Evolutionary conservation across 2,329 filamentous ascomycete species (phyloP), one percentile per base, ranked within the genome.

Genomic region (Beauveria brongniartii): DNA sequence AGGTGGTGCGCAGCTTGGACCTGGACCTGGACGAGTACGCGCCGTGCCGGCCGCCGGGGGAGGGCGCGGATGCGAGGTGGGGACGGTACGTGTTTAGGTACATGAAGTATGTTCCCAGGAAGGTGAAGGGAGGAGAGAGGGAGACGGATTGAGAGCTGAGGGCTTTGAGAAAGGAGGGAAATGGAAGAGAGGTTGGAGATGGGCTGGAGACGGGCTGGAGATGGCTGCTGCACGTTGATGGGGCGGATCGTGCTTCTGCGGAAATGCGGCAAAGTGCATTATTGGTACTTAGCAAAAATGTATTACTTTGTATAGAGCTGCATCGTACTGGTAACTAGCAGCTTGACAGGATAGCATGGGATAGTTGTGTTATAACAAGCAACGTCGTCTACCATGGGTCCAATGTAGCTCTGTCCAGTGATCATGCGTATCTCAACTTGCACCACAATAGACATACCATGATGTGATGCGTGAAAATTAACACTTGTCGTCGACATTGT

Each of bases 41-140:
- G 20, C 64, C 64, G 7, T 65, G 64, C 46, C 62, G 67, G 10
- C 67, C 67, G 34, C 65, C 68, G 14, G 61, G 64, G 18, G 67
- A 70, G 46, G 67, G 68, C 2, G 62, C 61, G 5, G 63, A 61
- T 14, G 67, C 65, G 6, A 69, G 65, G 62, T 73, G 72, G 72
- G 71, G 71, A 2, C 63, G 65, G 28, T 74, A 74, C 62, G 67
- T 69, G 3, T 73, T 73, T 61, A 65, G 68, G 20, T 74, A 72
- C 59, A 71, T 74, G 69, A 67, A 68, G 61, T 69, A 69, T 47
- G 58, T 67, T 28, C 63, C 9, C 55, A 51, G 46, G 16, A 5
- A 30, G 18, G 34, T 30, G 30, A 22, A 14, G 4, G 43, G 26
- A 26, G 20, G 9, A 16, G 12, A 3, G 20, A 18, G 14, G 20